A percentile compares a stretch with the other conserved stretches of the same genome.
phyloP scores from a whole-genome alignment of 1,284 basidiomycete genomes.

The Tilletia caries region DNA sequence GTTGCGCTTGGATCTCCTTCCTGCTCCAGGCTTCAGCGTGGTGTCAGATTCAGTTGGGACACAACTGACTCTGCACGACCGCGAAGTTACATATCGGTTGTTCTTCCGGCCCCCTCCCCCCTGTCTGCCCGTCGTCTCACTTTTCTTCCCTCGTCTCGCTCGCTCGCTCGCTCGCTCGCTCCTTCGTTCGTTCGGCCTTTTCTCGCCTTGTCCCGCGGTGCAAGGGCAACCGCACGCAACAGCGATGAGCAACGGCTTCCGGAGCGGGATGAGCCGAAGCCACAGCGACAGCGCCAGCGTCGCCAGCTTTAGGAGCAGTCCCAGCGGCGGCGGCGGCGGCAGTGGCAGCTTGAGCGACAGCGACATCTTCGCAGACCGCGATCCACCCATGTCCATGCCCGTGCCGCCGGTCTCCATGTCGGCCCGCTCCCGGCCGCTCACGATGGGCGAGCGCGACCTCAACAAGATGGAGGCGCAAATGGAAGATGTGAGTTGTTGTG shows the following conservation, averaged over 20 bases:
- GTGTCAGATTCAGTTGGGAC: too few species aligned
- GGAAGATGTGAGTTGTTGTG: constrained; percentile 30
- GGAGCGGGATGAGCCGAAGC: neutral
- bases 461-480: constrained; percentile 33
- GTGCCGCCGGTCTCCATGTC: too few species aligned
- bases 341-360: constrained; percentile 1
- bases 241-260: too few species aligned
- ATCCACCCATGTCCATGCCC: neutral
- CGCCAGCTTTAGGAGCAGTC: neutral
- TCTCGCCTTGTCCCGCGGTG: too few species aligned
- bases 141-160: too few species aligned
- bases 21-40: too few species aligned
- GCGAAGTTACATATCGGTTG: too few species aligned
- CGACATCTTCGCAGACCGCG: neutral
- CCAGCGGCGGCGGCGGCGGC: neutral
- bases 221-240: too few species aligned
- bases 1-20: too few species aligned
- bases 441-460: constrained; percentile 33
- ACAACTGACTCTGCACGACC: too few species aligned
- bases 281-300: neutral
- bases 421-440: neutral
- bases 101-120: too few species aligned
- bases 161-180: neutral
- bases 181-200: neutral
- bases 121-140: too few species aligned